Conservation (phyloP, 2,329 filamentous ascomycete species). For the Cucurbitaria berberidis region DNA sequence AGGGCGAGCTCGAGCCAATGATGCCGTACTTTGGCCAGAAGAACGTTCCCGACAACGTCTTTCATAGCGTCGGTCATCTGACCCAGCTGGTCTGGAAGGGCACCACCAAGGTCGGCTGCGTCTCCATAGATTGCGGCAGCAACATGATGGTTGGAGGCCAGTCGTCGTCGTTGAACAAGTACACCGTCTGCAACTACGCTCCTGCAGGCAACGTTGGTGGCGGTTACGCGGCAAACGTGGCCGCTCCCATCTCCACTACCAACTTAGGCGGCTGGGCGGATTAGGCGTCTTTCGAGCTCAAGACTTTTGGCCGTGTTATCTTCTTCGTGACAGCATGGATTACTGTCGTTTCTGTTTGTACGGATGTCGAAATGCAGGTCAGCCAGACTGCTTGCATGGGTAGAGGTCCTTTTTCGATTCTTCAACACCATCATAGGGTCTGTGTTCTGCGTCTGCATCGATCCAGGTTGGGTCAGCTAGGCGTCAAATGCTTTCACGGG, state of each 20-base stretch:
- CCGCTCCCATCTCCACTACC: slow-evolving; percentile 40
- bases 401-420: not conserved
- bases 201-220: slow-evolving; percentile 66
- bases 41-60: slow-evolving; percentile 58
- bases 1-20: slow-evolving; percentile 71
- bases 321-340: not conserved
- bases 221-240: slow-evolving; percentile 62
- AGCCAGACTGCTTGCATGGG: not conserved
- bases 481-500: not conserved
- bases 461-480: slow-evolving; percentile 5
- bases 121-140: slow-evolving; percentile 38
- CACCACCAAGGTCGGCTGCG: slow-evolving; percentile 47
- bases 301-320: not conserved
- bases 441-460: not conserved
- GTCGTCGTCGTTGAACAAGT: slow-evolving; percentile 34
- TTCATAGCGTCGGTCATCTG: slow-evolving; percentile 44
- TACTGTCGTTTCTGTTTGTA: slow-evolving; percentile 4
- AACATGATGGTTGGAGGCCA: slow-evolving; percentile 31
- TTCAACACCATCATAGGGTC: slow-evolving; percentile 1
- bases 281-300: slow-evolving; percentile 23
- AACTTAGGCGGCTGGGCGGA: slow-evolving; percentile 36
- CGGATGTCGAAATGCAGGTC: slow-evolving; percentile 1
- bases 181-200: slow-evolving; percentile 87
- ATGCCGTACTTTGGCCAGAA: slow-evolving; percentile 63
- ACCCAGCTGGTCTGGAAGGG: slow-evolving; percentile 49